phyloP scores from a whole-genome alignment of 2,329 filamentous ascomycete species.

The Trichoderma sp. region DNA sequence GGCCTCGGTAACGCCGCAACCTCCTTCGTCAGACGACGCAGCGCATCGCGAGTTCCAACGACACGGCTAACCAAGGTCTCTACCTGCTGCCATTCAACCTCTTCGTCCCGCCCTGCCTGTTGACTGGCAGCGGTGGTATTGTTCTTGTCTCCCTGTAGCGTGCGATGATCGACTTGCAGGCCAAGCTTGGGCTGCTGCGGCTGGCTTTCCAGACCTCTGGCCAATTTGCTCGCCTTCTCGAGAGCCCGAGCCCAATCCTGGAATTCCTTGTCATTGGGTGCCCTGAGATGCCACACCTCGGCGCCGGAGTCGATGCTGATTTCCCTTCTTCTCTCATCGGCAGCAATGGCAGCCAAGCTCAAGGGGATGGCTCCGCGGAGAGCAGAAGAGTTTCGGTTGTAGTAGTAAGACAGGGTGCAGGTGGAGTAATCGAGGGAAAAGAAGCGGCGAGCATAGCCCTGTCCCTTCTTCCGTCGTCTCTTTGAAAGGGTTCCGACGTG shows the following conservation, averaged over 20 bases:
- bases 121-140: not conserved
- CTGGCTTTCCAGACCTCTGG: conserved; percentile 54
- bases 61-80: conserved; percentile 84
- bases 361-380: conserved; percentile 90
- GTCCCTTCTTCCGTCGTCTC: conserved; percentile 87
- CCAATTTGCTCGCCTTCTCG: conserved; percentile 74
- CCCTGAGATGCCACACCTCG: conserved; percentile 93
- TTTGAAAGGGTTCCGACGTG: conserved; percentile 88
- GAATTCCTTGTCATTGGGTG: conserved; percentile 82
- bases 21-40: conserved; percentile 83
- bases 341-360: conserved; percentile 85
- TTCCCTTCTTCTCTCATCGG: conserved; percentile 83
- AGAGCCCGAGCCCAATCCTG: conserved; percentile 83
- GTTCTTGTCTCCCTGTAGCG: conserved; percentile 15
- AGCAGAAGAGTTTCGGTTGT: conserved; percentile 89
- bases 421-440: conserved; percentile 96
- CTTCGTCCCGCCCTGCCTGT: conserved; percentile 57
- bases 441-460: conserved; percentile 89
- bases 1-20: conserved; percentile 60
- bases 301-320: conserved; percentile 97
- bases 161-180: conserved; percentile 37
- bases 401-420: conserved; percentile 94
- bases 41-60: conserved; percentile 83
- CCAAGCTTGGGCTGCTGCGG: conserved; percentile 36
- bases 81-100: conserved; percentile 83